A percentile compares a stretch with the other conserved stretches of the same genome.
phyloP scores from a whole-genome alignment of 75 land plant genomes.

The Cryptomeria japonica region DNA sequence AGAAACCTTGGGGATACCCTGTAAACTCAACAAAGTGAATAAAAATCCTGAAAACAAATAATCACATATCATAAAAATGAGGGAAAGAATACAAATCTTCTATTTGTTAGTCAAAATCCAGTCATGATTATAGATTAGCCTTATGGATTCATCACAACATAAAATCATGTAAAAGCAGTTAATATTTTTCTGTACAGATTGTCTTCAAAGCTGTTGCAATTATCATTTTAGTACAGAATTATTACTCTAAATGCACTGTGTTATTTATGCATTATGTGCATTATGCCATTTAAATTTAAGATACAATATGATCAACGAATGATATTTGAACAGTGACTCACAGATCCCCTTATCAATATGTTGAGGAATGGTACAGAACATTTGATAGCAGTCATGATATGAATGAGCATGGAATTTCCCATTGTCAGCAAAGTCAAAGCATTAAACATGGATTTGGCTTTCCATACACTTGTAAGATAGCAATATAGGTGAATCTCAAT shows the following conservation, averaged over 20 bases:
- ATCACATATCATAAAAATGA: no score
- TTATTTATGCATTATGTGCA: background rate
- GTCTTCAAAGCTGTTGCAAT: background rate
- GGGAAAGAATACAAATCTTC: background rate
- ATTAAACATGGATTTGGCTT: background rate
- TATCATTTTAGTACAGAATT: background rate
- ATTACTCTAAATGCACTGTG: background rate
- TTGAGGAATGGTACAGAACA: background rate
- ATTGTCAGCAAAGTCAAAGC: background rate
- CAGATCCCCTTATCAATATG: background rate
- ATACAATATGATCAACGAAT: background rate
- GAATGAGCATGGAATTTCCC: background rate
- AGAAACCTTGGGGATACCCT: conserved; percentile 5
- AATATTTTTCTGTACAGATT: background rate
- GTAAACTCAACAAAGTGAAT: background rate
- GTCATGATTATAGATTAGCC: no score
- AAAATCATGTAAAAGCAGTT: background rate
- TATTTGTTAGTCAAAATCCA: background rate
- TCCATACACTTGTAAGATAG: background rate
- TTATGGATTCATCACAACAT: no score
- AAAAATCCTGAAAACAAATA: no score
- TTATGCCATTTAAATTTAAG: background rate
- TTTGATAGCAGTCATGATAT: background rate
- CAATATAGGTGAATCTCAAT: background rate
- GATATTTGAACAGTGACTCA: background rate